Evolutionary conservation across 306 rosid species (phyloP).

Genomic region (Quillaja saponaria): DNA sequence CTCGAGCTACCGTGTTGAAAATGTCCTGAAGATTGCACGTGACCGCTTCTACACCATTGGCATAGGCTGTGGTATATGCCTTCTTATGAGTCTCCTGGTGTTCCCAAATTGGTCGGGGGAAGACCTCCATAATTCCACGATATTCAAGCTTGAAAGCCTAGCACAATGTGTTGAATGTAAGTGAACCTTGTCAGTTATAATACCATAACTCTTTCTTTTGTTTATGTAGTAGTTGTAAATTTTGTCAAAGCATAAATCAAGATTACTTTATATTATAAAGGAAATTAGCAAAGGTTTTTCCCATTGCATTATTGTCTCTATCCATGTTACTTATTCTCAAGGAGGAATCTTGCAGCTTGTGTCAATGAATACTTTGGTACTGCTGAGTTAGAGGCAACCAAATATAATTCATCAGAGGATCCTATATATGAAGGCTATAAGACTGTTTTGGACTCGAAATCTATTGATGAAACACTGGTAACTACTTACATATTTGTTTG

Average conservation of each 20-base stretch:
- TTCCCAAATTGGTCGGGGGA: slow-evolving; percentile 70
- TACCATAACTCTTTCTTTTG: not conserved
- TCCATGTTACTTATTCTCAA: not conserved
- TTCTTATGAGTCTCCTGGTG: slow-evolving; percentile 47
- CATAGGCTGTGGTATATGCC: slow-evolving; percentile 59
- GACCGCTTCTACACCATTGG: slow-evolving; percentile 59
- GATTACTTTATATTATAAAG: too few relatives aligned
- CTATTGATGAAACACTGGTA: slow-evolving; percentile 58
- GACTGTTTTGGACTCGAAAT: slow-evolving; percentile 64
- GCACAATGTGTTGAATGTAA: slow-evolving; percentile 56
- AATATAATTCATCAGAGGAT: slow-evolving; percentile 31
- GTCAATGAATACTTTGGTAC: slow-evolving; percentile 50
- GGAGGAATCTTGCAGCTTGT: slow-evolving; percentile 40
- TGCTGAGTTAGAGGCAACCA: slow-evolving; percentile 17
- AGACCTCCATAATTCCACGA: slow-evolving; percentile 52
- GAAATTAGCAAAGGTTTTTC: too few relatives aligned
- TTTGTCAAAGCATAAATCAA: too few relatives aligned
- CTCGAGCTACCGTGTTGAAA: slow-evolving; percentile 45
- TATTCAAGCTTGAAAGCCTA: slow-evolving; percentile 52
- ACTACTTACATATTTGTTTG: not conserved
- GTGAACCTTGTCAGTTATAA: not conserved
- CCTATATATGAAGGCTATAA: slow-evolving; percentile 47
- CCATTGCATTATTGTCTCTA: not conserved
- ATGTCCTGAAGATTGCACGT: slow-evolving; percentile 53
- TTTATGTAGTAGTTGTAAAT: too few relatives aligned